Conservation (phyloP, 768 basidiomycete species). For the Baorangia bicolor region DNA sequence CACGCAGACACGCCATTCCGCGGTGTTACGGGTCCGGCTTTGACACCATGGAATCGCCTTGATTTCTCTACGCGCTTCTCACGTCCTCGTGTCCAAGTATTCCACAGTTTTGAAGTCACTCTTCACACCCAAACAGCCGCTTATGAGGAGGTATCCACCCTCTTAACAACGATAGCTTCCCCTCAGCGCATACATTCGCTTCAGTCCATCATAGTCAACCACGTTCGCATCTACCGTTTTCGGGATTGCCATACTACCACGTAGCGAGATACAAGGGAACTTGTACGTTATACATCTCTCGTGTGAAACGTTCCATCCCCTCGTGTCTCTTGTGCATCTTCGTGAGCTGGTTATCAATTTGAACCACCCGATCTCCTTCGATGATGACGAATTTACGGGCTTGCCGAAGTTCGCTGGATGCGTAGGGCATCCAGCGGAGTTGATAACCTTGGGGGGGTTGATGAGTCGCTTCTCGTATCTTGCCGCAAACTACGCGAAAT, state of each 20-base stretch:
- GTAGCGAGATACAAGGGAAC: not conserved
- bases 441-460: not conserved
- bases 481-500: not conserved
- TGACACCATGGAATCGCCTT: not conserved
- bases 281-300: not conserved
- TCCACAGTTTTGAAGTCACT: not conserved
- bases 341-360: not conserved
- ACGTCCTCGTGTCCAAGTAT: not conserved
- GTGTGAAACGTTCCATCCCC: not conserved
- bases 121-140: not conserved
- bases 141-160: not conserved
- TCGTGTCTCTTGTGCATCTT: not conserved
- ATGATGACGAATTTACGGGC: not conserved
- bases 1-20: not conserved
- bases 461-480: too few species aligned
- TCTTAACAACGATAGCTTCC: not conserved
- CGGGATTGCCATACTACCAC: not conserved
- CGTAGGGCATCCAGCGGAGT: too few species aligned
- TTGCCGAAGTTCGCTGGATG: not conserved
- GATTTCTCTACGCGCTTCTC: not conserved
- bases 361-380: not conserved
- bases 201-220: not conserved
- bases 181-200: constrained; percentile 5
- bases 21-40: not conserved
- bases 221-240: not conserved